Evolutionary conservation across 2,329 filamentous ascomycete genomes (phyloP).

Genomic region (Proliferodiscus dingleyae): DNA sequence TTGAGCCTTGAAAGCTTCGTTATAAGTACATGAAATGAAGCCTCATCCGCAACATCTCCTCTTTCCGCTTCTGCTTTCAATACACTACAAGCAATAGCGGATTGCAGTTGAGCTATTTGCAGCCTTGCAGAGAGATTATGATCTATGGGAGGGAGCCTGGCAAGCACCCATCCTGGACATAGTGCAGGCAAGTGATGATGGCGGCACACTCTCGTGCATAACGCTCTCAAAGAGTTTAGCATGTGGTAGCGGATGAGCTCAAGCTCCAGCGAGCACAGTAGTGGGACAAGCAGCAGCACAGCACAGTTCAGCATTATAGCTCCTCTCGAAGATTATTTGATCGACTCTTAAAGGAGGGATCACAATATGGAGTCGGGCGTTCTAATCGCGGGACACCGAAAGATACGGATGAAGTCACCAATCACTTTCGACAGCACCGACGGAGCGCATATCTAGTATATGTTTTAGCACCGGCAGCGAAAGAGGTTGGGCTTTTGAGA

Average conservation of each 20-base stretch:
- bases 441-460: too few species aligned
- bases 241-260: constrained; percentile 5
- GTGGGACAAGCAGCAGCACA: constrained; percentile 40
- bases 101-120: constrained; percentile 56
- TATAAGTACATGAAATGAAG: constrained; percentile 20
- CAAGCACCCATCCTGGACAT: constrained; percentile 42
- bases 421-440: too few species aligned
- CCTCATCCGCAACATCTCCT: constrained; percentile 36
- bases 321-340: not conserved
- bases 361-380: too few species aligned
- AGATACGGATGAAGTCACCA: too few species aligned
- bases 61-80: constrained; percentile 31
- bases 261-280: constrained; percentile 50
- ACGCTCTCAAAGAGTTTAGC: constrained; percentile 22
- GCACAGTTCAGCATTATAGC: constrained; percentile 17
- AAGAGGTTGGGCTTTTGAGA: too few species aligned
- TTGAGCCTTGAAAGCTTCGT: constrained; percentile 16
- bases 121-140: constrained; percentile 44
- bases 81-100: constrained; percentile 31
- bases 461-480: too few species aligned
- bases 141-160: constrained; percentile 43
- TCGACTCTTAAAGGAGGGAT: not conserved
- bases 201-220: constrained; percentile 11
- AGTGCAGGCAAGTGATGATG: constrained; percentile 31
- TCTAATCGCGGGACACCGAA: too few species aligned